Conservation (phyloP, 176 grass and related monocot genomes). For the Dactylis glomerata region DNA sequence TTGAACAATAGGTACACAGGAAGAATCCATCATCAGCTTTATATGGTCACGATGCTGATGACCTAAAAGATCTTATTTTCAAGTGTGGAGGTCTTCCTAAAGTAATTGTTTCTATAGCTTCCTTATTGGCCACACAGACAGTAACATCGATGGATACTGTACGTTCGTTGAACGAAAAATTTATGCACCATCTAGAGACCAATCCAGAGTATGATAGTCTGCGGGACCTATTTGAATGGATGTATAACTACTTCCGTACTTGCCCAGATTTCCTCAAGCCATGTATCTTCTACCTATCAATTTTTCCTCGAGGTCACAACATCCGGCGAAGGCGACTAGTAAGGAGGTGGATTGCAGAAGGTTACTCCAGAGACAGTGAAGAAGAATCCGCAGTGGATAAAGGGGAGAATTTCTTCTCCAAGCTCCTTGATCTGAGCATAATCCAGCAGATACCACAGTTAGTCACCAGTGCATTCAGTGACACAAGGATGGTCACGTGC, state of each 20-base stretch:
- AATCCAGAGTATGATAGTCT: not conserved
- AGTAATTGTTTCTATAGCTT: conserved; percentile 39
- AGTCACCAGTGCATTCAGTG: not conserved
- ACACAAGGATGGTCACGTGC: not conserved
- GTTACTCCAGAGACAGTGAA: not conserved
- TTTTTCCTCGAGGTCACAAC: conserved; percentile 13
- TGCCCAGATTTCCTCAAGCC: conserved; percentile 40
- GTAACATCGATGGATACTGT: not conserved
- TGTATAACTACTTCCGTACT: conserved; percentile 19
- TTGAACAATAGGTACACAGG: not conserved
- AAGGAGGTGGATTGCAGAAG: conserved; percentile 50
- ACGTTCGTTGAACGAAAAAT: not conserved
- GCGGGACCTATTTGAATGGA: not conserved
- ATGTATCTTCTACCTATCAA: conserved; percentile 44
- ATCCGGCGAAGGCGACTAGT: conserved; percentile 22
- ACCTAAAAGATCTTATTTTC: conserved; percentile 5
- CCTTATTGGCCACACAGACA: not conserved
- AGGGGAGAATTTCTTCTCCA: conserved; percentile 1
- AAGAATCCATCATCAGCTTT: not conserved
- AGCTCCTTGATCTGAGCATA: conserved; percentile 19
- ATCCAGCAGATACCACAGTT: conserved; percentile 2
- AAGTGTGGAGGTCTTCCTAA: conserved; percentile 40
- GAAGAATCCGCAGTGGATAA: not conserved
- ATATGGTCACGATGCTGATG: not conserved
- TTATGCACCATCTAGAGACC: not conserved